Evolutionary conservation across 2,329 filamentous ascomycete species (phyloP), one percentile per base, ranked within the genome.

Genomic region (Botrytis byssoidea): DNA sequence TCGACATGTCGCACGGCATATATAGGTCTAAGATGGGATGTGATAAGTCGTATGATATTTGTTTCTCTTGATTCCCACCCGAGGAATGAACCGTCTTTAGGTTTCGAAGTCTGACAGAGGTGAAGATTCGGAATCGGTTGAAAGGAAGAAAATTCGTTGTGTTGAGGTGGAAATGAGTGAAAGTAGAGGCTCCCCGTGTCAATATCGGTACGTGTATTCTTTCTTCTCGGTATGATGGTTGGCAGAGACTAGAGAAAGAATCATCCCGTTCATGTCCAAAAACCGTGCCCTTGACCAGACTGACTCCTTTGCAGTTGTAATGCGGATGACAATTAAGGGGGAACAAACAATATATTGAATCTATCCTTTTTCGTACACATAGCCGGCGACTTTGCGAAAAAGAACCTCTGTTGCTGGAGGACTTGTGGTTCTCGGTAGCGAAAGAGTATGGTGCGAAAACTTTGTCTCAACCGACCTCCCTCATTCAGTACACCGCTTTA

Each of bases 31-130:
- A 68, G 65, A 42, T 68, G 65, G 35, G 48, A 68, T 68, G n/a
- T 68, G 46, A 68, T 40, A 18, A 57, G 35, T 68, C 65, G 65
- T 37, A 55, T 68, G 46, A 68, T 40, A 32, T 68, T 68, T 68
- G 32, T 55, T 68, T 20, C 8, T 57, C 65, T 68, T 42, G 35
- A 29, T 57, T 29, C 25, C 35, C 48, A 29, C 46, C 48, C 46
- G 65, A 42, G 10, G 32, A 55, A 40, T 55, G 46, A 55, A 42
- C 65, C 35, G 48, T 55, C 25, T 29, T 6, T 42, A 51, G 16
- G 35, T n/a, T 29, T 67, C 46, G 48, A 68, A 57, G 65, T 42
- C 42, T 55, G 16, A 42, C 25, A 25, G 29, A 37, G 29, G 32
- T 55, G 14, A 48, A 68, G 46, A 57, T 20, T 68, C 46, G 46